Evolutionary conservation across 2,329 filamentous ascomycete species (phyloP).

Genomic region (Epichloe glyceriae): DNA sequence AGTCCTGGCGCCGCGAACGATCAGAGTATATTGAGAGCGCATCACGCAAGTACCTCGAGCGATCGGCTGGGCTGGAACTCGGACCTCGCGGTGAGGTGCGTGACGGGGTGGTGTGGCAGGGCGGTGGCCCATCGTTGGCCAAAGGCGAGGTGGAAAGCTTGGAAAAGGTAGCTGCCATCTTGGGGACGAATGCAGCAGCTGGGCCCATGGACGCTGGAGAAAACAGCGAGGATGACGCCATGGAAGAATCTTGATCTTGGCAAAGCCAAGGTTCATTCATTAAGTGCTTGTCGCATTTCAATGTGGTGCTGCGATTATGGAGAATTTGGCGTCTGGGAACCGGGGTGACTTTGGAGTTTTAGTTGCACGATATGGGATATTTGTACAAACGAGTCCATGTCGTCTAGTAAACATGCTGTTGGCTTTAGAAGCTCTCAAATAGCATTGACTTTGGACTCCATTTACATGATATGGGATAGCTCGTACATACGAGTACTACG

Average conservation of each 20-base stretch:
- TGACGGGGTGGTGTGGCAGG: slow-evolving; percentile 54
- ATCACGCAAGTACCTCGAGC: slow-evolving; percentile 64
- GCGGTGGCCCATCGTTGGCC: slow-evolving; percentile 34
- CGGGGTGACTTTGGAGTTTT: no score
- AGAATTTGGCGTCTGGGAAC: not conserved
- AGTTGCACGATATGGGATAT: no score
- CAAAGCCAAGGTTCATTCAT: no score
- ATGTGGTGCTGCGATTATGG: no score
- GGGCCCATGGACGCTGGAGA: not conserved
- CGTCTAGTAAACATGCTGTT: no score
- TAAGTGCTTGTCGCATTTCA: no score
- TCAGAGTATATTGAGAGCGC: slow-evolving; percentile 74
- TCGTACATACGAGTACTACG: no score
- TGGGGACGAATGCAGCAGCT: slow-evolving; percentile 19
- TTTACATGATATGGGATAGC: no score
- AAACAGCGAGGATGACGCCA: slow-evolving; percentile 8
- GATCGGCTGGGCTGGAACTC: slow-evolving; percentile 51
- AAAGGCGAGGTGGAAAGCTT: slow-evolving; percentile 44
- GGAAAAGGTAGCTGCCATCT: slow-evolving; percentile 34
- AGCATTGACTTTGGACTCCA: no score
- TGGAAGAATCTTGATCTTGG: slow-evolving; percentile 17
- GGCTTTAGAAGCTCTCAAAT: no score
- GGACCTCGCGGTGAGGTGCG: slow-evolving; percentile 47
- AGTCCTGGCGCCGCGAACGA: slow-evolving; percentile 54
- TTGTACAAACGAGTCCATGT: no score